phyloP scores from a whole-genome alignment of 177 flowering plant species.

The Vitis hybrid region DNA sequence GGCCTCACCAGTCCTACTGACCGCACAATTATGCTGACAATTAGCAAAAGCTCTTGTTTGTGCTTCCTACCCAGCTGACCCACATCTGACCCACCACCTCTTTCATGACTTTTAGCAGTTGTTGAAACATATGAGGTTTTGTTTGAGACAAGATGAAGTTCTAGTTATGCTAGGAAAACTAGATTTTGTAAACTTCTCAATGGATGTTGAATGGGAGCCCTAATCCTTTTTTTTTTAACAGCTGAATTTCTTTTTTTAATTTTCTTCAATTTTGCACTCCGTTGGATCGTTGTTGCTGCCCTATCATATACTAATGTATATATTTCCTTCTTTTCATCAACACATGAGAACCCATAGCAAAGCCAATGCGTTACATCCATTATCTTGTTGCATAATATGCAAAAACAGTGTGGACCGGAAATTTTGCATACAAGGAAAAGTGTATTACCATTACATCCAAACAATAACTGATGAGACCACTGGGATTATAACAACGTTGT shows the following conservation, averaged over 20 bases:
- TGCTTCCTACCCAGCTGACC: conserved; percentile 16
- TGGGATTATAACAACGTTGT: no score
- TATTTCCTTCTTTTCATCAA: no score
- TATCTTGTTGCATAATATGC: no score
- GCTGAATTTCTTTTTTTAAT: background rate
- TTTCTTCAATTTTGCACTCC: background rate
- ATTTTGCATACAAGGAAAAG: no score
- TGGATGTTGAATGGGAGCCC: conserved; percentile 1
- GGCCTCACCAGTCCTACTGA: conserved; percentile 57
- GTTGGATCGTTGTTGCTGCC: no score
- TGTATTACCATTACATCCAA: no score
- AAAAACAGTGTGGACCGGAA: no score
- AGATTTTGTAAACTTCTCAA: conserved; percentile 13
- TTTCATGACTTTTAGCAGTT: background rate
- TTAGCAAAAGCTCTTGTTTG: conserved; percentile 16
- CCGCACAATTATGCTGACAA: conserved; percentile 21
- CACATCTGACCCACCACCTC: conserved; percentile 14
- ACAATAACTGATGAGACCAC: no score
- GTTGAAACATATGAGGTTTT: background rate
- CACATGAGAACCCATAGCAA: no score
- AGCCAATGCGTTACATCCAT: no score
- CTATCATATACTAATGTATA: no score
- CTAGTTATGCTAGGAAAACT: background rate
- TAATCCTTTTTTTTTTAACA: background rate
- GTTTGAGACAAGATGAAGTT: background rate